These are phyloP conservation scores for Orbilia ellipsospora DNA, from an alignment of 2,329 filamentous ascomycete species.

Conservation along the genomic window DNA sequence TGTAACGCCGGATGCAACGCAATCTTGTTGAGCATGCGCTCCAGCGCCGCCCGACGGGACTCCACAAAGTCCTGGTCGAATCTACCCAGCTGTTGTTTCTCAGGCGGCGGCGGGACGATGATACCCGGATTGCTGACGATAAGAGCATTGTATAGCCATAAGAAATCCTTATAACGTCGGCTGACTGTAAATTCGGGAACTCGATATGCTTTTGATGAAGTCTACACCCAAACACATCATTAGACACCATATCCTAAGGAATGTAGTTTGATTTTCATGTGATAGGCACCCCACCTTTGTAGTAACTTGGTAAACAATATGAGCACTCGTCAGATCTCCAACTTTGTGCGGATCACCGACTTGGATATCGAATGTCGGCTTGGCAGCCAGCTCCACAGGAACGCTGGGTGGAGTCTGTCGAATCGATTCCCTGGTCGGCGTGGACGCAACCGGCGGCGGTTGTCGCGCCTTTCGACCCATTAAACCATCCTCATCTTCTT, in stretches of 20 bases:
- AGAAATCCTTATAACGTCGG: conserved; percentile 91
- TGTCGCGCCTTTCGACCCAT: conserved; percentile 70
- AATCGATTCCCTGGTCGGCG: conserved; percentile 64
- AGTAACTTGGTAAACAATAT: conserved; percentile 95
- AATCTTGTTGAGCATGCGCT: conserved; percentile 98
- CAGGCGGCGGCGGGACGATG: conserved; percentile 92
- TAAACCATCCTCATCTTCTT: conserved; percentile 64
- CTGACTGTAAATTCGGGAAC: conserved; percentile 93
- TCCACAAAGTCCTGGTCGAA: conserved; percentile 98
- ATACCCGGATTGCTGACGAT: conserved; percentile 95
- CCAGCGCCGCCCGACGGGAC: conserved; percentile 85
- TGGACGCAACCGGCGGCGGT: conserved; percentile 70
- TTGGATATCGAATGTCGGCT: conserved; percentile 87
- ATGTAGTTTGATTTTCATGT: conserved; percentile 55
- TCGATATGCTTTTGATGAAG: conserved; percentile 93
- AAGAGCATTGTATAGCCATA: conserved; percentile 96
- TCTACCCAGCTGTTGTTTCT: conserved; percentile 95
- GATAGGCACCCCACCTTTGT: conserved; percentile 74
- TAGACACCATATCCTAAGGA: not conserved
- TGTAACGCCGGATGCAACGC: conserved; percentile 89
- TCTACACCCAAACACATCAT: conserved; percentile 67
- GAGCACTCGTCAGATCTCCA: conserved; percentile 93
- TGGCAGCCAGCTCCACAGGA: conserved; percentile 90
- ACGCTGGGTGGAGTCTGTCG: conserved; percentile 78
- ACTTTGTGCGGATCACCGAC: conserved; percentile 99